phyloP scores from a whole-genome alignment of 2,329 filamentous ascomycete genomes.

The Penicillium psychrosexuale region DNA sequence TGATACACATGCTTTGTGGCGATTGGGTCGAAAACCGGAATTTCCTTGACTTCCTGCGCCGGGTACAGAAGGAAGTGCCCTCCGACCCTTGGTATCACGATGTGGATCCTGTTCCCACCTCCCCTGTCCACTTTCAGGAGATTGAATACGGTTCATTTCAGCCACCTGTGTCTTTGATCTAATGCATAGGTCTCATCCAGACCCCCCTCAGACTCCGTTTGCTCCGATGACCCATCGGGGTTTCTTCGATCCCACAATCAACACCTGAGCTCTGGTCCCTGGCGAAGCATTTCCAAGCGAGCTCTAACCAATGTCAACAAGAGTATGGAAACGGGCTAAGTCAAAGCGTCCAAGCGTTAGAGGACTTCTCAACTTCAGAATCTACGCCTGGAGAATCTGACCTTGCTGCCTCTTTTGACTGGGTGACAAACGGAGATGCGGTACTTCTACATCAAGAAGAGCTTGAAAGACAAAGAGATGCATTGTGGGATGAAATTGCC shows the following conservation, averaged over 20 bases:
- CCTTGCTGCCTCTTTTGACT: not conserved
- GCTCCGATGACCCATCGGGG: not conserved
- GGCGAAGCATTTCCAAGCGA: not conserved
- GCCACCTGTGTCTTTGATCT: not conserved
- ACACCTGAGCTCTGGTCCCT: not conserved
- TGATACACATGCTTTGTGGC: not conserved
- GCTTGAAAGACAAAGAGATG: not conserved
- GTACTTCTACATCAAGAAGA: not conserved
- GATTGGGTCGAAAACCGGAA: not conserved
- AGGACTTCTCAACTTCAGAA: not conserved
- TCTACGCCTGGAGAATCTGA: not conserved
- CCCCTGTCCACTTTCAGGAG: not conserved
- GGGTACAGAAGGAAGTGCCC: not conserved
- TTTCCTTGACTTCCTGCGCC: not conserved
- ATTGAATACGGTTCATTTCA: not conserved
- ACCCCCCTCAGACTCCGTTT: not conserved
- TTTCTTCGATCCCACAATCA: not conserved
- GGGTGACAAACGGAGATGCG: not conserved
- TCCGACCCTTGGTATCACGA: not conserved
- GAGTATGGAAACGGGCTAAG: not conserved
- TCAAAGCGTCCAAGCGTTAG: not conserved
- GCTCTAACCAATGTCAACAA: not conserved
- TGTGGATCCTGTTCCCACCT: not conserved
- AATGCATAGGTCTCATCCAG: not conserved
- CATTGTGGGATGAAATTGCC: not conserved